Evolutionary conservation across 192 early-diverging fungal genomes (phyloP).

Genomic region (Phycomyces blakesleeanus): DNA sequence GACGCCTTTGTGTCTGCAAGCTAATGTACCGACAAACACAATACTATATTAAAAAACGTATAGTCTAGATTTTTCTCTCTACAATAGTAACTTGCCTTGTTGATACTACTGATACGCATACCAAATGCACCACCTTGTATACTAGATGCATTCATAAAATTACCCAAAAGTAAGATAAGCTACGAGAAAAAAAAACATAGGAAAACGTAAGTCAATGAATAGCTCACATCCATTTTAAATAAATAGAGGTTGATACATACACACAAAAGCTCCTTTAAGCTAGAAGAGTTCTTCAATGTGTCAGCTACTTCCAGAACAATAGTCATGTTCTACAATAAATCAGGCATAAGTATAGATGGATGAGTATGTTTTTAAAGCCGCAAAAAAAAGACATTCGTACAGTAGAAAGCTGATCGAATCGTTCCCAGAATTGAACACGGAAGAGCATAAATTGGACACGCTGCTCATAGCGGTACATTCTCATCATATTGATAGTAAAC

Average conservation of each 20-base stretch:
- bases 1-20: constrained; percentile 80
- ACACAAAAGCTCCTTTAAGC: constrained; percentile 67
- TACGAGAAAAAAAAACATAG: constrained; percentile 6
- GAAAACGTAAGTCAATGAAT: not conserved
- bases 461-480: constrained; percentile 69
- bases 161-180: constrained; percentile 71
- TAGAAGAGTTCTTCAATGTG: constrained; percentile 55
- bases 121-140: constrained; percentile 81
- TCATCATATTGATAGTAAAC: constrained; percentile 59
- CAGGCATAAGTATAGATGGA: not conserved
- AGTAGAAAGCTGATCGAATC: constrained; percentile 55
- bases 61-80: no score
- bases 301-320: constrained; percentile 58
- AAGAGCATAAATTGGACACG: constrained; percentile 64
- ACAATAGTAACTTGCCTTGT: constrained; percentile 64
- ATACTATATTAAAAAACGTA: no score
- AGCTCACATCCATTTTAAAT: not conserved
- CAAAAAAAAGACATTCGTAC: constrained; percentile 30
- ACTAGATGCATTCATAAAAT: constrained; percentile 78
- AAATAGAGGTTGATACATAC: constrained; percentile 24
- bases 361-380: not conserved
- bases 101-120: constrained; percentile 75
- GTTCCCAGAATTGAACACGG: constrained; percentile 61
- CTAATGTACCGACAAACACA: constrained; percentile 16
- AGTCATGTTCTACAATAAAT: constrained; percentile 43